Evolutionary conservation across 1,284 basidiomycete species (phyloP).

Genomic region (Trichosporon inkin): DNA sequence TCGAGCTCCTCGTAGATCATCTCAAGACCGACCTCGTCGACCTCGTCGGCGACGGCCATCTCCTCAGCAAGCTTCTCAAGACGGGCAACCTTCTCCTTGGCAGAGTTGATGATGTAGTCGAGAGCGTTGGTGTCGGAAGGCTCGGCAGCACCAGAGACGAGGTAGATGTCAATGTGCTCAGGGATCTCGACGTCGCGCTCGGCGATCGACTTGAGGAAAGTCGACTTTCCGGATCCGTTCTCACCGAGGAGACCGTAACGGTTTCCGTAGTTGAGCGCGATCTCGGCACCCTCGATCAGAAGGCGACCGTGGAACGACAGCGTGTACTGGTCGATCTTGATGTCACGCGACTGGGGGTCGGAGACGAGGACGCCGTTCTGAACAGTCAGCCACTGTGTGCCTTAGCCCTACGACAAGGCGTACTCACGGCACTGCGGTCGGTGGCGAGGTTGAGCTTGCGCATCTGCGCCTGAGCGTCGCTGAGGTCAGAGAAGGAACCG

Average conservation of each 20-base stretch:
- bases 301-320: constrained; percentile 96
- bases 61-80: constrained; percentile 95
- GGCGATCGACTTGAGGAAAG: constrained; percentile 61
- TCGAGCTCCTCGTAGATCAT: constrained; percentile 93
- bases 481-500: constrained; percentile 60
- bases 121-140: constrained; percentile 93
- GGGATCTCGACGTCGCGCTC: constrained; percentile 94
- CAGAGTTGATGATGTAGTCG: constrained; percentile 92
- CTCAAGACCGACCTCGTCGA: constrained; percentile 84
- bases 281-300: constrained; percentile 82
- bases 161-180: constrained; percentile 93
- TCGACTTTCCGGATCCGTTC: constrained; percentile 90
- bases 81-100: constrained; percentile 89
- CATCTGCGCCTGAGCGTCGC: constrained; percentile 60
- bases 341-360: constrained; percentile 86
- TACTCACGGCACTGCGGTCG: constrained; percentile 62
- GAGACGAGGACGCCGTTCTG: constrained; percentile 82
- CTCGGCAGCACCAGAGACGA: constrained; percentile 92
- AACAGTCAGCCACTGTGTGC: background rate
- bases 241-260: constrained; percentile 88
- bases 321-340: constrained; percentile 95
- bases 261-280: constrained; percentile 94
- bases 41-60: constrained; percentile 78
- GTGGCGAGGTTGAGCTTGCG: constrained; percentile 81
- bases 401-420: too few relatives aligned